Conservation (phyloP, 257 asterid genomes). For the Datura wrightii region DNA sequence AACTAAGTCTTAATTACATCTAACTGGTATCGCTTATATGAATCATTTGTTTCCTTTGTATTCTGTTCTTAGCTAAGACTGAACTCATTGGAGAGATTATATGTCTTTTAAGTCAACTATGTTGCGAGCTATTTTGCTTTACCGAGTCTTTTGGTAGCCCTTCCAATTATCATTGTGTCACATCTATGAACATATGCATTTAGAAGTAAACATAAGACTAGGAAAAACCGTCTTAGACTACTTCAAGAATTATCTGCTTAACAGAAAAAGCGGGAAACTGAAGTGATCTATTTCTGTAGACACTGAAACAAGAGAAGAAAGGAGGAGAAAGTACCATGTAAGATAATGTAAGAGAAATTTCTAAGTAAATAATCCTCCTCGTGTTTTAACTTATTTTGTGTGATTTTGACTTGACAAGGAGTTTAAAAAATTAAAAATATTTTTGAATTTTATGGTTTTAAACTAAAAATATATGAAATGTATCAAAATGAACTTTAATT, state of each 20-base stretch:
- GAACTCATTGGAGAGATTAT: not conserved
- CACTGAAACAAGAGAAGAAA: not conserved
- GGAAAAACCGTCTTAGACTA: not conserved
- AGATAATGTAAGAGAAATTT: not conserved
- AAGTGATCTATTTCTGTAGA: not conserved
- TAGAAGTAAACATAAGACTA: not conserved
- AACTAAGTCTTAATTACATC: conserved; percentile 7
- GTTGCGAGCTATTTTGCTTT: not conserved
- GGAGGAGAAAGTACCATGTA: not conserved
- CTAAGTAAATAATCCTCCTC: not conserved
- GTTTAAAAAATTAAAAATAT: no score
- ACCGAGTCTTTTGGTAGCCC: not conserved
- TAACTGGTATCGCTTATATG: not conserved
- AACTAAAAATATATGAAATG: no score
- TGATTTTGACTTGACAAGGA: no score
- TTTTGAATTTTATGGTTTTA: no score
- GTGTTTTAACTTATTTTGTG: no score
- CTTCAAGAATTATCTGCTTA: not conserved
- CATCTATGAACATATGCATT: not conserved
- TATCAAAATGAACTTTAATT: no score
- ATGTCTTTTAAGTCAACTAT: not conserved
- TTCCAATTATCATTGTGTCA: not conserved
- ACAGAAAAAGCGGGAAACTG: not conserved
- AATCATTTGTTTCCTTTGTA: not conserved
- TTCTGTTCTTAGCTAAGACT: not conserved